These are phyloP conservation scores for Fusarium mangiferae DNA, from an alignment of 2,329 filamentous ascomycete genomes.

Conservation along the genomic window DNA sequence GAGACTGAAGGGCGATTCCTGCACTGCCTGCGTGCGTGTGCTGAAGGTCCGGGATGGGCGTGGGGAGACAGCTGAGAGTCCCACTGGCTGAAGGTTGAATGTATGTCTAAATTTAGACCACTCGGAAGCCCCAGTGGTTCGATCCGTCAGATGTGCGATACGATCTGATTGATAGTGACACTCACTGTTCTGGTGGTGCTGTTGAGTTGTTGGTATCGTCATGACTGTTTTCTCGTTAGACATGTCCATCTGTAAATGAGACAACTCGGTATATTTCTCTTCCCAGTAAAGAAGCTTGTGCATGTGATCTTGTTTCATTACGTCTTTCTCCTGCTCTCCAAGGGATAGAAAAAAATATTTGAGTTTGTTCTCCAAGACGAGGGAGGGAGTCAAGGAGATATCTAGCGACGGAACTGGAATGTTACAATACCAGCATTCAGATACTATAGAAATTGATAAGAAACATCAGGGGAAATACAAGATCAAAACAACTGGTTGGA, in stretches of 20 bases:
- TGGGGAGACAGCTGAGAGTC: slow-evolving; percentile 13
- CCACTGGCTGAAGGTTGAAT: slow-evolving; percentile 22
- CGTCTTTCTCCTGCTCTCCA: slow-evolving; percentile 4
- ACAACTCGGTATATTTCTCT: not conserved
- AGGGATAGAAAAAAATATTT: not conserved
- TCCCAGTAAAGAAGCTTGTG: not conserved
- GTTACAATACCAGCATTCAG: not conserved
- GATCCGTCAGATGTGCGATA: slow-evolving; percentile 5
- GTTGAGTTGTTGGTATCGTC: not conserved
- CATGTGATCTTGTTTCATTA: not conserved
- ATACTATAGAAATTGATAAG: not conserved
- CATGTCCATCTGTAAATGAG: not conserved
- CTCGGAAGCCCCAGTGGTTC: slow-evolving; percentile 1
- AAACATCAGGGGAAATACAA: not conserved
- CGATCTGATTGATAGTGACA: slow-evolving; percentile 6
- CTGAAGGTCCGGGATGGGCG: slow-evolving; percentile 9
- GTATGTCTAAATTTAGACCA: slow-evolving; percentile 33
- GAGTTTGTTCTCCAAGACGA: not conserved
- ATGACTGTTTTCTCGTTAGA: not conserved
- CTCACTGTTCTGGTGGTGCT: not conserved
- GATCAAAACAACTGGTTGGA: not conserved
- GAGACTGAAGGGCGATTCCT: not conserved
- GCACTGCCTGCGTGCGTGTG: slow-evolving; percentile 17
- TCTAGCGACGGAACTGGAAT: not conserved
- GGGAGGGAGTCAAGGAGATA: not conserved